Percentiles rank a stretch among this genome's conserved stretches.
These are phyloP conservation scores for Pholiota molesta DNA, from an alignment of 768 basidiomycete genomes.

Conservation along the genomic window DNA sequence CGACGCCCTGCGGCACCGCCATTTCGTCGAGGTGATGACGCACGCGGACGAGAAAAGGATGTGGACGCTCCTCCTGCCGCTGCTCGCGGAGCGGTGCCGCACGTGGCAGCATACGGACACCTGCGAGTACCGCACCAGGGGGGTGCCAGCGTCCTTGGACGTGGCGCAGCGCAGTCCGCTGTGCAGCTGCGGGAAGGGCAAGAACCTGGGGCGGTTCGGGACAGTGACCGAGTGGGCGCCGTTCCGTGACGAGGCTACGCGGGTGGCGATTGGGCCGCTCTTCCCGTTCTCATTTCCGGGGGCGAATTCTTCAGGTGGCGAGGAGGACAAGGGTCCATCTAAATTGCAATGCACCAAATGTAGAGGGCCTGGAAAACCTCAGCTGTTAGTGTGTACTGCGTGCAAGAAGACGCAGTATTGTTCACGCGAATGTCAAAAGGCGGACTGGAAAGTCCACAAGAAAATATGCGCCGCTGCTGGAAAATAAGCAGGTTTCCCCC, in stretches of 20 bases:
- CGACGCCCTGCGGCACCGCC: slow-evolving; percentile 1
- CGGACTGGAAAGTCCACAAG: slow-evolving; percentile 52
- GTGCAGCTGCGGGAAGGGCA: slow-evolving; percentile 57
- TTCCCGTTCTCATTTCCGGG: slow-evolving; percentile 57
- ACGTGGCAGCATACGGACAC: slow-evolving; percentile 47
- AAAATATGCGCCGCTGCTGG: neutral
- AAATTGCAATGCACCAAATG: slow-evolving; percentile 30
- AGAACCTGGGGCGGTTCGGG: slow-evolving; percentile 42
- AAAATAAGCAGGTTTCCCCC: neutral
- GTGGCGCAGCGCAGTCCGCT: slow-evolving; percentile 40
- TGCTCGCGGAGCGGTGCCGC: slow-evolving; percentile 54
- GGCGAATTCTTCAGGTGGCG: slow-evolving; percentile 3
- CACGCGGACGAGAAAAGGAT: slow-evolving; percentile 37
- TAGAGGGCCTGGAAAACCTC: slow-evolving; percentile 18
- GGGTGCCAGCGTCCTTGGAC: slow-evolving; percentile 42
- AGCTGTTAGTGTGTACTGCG: slow-evolving; percentile 33
- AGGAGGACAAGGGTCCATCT: no score
- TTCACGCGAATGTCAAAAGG: slow-evolving; percentile 45
- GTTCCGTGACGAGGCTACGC: slow-evolving; percentile 46
- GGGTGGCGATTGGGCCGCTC: slow-evolving; percentile 54
- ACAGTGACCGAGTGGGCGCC: slow-evolving; percentile 36
- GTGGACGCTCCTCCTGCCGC: slow-evolving; percentile 57
- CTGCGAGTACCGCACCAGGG: slow-evolving; percentile 49
- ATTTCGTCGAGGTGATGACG: slow-evolving; percentile 19
- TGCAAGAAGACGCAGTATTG: slow-evolving; percentile 48